phyloP scores from a whole-genome alignment of 345 rosid species.

The Trapa bicornis region DNA sequence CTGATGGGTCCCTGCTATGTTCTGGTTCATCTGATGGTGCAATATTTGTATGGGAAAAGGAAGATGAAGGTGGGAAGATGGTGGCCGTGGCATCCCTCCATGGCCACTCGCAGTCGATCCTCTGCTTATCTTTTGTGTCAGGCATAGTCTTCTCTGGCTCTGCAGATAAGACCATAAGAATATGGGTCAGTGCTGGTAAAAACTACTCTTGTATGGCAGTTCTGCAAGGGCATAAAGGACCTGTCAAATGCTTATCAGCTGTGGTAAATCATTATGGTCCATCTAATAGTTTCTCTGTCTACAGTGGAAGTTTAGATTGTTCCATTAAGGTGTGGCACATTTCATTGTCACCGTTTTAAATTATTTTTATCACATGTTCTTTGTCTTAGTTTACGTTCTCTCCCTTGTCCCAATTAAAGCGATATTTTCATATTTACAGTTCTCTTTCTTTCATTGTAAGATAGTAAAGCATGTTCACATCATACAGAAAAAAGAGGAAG shows the following conservation, averaged over 20 bases:
- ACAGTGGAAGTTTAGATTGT: conserved; percentile 82
- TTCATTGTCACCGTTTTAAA: conserved; percentile 23
- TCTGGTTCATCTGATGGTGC: conserved; percentile 74
- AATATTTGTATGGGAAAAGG: conserved; percentile 61
- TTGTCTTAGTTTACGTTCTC: not conserved
- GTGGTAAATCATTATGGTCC: conserved; percentile 19
- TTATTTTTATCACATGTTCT: not conserved
- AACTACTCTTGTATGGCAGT: conserved; percentile 50
- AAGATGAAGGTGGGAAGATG: conserved; percentile 23
- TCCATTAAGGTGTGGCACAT: conserved; percentile 77
- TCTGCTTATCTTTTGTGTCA: conserved; percentile 45
- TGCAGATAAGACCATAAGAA: conserved; percentile 63
- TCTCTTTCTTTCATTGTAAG: not conserved
- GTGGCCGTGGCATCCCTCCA: conserved; percentile 41
- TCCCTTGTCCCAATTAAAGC: not conserved
- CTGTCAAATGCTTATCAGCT: conserved; percentile 80
- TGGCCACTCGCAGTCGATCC: conserved; percentile 67
- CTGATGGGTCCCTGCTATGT: conserved; percentile 36
- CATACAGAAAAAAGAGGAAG: not conserved
- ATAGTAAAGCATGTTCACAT: not conserved
- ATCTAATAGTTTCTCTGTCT: conserved; percentile 32
- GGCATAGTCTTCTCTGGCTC: conserved; percentile 76
- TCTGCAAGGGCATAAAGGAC: conserved; percentile 71
- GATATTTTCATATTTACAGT: not conserved
- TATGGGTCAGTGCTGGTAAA: conserved; percentile 42